phyloP scores from a whole-genome alignment of 2,329 filamentous ascomycete genomes.

The Calonectria pteridis region DNA sequence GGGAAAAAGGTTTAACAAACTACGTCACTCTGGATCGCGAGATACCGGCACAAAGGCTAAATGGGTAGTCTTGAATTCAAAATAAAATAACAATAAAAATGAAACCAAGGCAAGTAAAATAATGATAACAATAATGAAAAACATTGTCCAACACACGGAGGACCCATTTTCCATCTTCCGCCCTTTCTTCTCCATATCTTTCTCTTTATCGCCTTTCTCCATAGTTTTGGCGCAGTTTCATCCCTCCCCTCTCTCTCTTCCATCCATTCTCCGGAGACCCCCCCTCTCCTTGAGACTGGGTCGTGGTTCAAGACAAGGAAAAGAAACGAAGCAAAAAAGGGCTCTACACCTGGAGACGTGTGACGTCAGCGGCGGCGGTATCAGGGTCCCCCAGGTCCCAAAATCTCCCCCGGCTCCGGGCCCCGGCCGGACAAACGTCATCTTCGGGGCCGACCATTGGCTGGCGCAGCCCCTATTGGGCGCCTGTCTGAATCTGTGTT shows the following conservation, averaged over 20 bases:
- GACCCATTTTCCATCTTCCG: not conserved
- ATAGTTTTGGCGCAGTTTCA: not conserved
- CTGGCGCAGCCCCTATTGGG: constrained; percentile 16
- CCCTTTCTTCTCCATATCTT: not conserved
- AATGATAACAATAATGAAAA: not conserved
- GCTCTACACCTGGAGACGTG: not conserved
- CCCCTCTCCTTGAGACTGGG: not conserved
- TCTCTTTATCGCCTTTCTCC: not conserved
- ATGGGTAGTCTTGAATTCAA: not conserved
- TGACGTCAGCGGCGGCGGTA: constrained; percentile 47
- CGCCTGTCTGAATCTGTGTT: constrained; percentile 9
- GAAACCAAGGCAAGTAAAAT: not conserved
- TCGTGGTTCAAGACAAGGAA: not conserved
- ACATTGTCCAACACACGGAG: not conserved
- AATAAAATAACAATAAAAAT: not conserved
- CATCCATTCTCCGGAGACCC: not conserved
- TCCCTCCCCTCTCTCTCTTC: not conserved
- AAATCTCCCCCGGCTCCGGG: constrained; percentile 36
- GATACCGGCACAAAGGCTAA: constrained; percentile 10
- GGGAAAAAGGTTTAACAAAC: not conserved
- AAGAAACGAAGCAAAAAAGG: not conserved
- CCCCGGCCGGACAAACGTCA: constrained; percentile 42
- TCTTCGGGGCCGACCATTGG: constrained; percentile 37
- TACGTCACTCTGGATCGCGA: constrained; percentile 9
- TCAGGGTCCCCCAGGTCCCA: constrained; percentile 40